Base-by-base conservation (phyloP, 768 basidiomycete species). In the Rubroboletus satanas region DNA sequence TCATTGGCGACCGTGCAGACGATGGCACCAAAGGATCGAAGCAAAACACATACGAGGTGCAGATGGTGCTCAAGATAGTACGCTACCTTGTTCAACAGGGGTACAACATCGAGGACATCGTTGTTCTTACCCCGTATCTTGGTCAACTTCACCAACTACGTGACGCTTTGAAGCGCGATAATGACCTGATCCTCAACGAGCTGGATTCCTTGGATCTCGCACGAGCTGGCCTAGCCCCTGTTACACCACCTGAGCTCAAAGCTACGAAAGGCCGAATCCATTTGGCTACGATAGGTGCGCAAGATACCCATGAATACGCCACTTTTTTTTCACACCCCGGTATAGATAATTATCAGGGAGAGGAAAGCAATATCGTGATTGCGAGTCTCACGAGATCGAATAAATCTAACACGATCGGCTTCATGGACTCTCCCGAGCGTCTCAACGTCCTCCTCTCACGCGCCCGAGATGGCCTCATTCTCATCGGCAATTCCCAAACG, bases 311-410 rank as follows among this genome's bases (percentile, higher is more conserved):
- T 3, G 15, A 7, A 33, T 26, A 2, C 8, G 31, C 21, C 21
- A n/a, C 9, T 15, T 7, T 5, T 8, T 36, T 35, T 28, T 15
- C 29, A 35, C n/a, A 7, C 15, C 2, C 2, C 6, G 15, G 7
- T 18, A 11, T 52, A 87, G 87, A 88, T 57, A 88, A 88, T 60
- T 88, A 87, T 57, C 86, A 88, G 59, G 86, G 87, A 10, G 87
- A 88, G 60, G 86, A 88, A 63, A 82, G 82, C 51, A 77, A 87
- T 26, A 82, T 88, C 47, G 84, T 88, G 18, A 69, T 88, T 29
- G 74, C 75, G 6, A 81, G 79, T 6, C 67, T 88, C 14, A 84
- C 83, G 0, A 66, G 87, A 39, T 85, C 84, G 62, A 87, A 88
- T 56, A 9, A 69, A 0, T 61, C 69, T 1, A 64, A 77, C 47